These are phyloP conservation scores for Tephrocybe rancida DNA, from an alignment of 768 basidiomycete genomes.

Conservation along the genomic window DNA sequence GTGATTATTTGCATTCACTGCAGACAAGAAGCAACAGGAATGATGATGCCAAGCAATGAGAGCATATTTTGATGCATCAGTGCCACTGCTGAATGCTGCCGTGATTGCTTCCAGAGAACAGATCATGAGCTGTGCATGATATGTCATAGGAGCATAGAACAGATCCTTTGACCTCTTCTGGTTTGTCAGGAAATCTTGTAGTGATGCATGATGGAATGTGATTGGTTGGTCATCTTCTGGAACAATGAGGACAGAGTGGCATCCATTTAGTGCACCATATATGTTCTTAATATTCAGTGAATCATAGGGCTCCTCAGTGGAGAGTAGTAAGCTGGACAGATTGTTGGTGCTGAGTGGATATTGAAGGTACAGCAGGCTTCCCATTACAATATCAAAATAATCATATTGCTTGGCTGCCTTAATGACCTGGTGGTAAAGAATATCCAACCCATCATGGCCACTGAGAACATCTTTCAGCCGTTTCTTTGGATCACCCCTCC, in stretches of 20 bases:
- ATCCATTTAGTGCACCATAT: neutral
- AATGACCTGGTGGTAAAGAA: constrained; percentile 5
- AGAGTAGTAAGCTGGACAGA: constrained; percentile 1
- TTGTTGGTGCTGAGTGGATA: neutral
- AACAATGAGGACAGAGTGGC: neutral
- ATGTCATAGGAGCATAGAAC: constrained; percentile 4
- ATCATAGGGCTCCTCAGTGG: neutral
- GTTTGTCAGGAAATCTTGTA: constrained; percentile 7
- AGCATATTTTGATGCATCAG: constrained; percentile 6
- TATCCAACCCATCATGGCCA: constrained; percentile 3
- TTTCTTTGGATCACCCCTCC: neutral
- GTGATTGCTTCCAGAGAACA: constrained; percentile 3
- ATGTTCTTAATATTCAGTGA: neutral
- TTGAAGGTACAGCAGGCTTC: constrained; percentile 4
- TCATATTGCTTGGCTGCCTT: constrained; percentile 1
- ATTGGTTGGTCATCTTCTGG: neutral
- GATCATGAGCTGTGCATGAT: constrained; percentile 5
- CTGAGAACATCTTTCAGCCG: constrained; percentile 6
- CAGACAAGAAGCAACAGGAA: constrained; percentile 4
- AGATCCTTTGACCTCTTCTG: constrained; percentile 2
- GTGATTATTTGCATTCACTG: neutral
- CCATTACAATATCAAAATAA: constrained; percentile 2
- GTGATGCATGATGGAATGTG: constrained; percentile 7
- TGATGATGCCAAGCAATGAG: constrained; percentile 10
- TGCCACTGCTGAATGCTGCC: neutral